Percentiles rank a stretch among this genome's conserved stretches.
phyloP scores from a whole-genome alignment of 768 basidiomycete genomes.

The Dentipellis sp. region DNA sequence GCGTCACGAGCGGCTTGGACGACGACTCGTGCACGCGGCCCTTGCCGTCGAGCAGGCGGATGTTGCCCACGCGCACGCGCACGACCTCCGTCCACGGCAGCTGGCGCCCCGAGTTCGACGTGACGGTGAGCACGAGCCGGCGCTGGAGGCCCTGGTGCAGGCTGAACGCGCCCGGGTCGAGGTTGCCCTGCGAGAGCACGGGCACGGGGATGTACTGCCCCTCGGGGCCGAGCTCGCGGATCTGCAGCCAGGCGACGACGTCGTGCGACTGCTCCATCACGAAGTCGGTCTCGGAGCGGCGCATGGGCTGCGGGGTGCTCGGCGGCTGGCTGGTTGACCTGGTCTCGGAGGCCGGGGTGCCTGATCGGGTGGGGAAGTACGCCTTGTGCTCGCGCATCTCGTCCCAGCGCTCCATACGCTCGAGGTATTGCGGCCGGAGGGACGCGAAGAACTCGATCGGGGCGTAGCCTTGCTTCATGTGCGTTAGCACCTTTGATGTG shows the following conservation, averaged over 20 bases:
- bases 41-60: constrained; percentile 78
- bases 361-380: constrained; percentile 20
- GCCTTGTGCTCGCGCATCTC: constrained; percentile 75
- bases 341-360: constrained; percentile 21
- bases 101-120: constrained; percentile 83
- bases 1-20: constrained; percentile 59
- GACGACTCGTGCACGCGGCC: constrained; percentile 74
- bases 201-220: constrained; percentile 81
- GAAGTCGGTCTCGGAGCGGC: constrained; percentile 89
- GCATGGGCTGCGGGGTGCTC: constrained; percentile 58
- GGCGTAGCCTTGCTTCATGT: constrained; percentile 70
- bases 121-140: constrained; percentile 63
- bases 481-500: constrained; percentile 59
- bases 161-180: constrained; percentile 81
- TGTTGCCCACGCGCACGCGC: constrained; percentile 70
- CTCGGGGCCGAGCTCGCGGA: constrained; percentile 78
- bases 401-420: constrained; percentile 89
- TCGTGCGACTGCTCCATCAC: constrained; percentile 83
- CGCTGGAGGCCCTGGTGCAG: constrained; percentile 93
- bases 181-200: constrained; percentile 61
- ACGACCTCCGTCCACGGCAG: constrained; percentile 81
- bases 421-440: constrained; percentile 73
- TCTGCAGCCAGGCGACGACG: constrained; percentile 79
- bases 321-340: constrained; percentile 15
- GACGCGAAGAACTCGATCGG: constrained; percentile 88